Conservation (phyloP, 2,329 filamentous ascomycete species). For the Karstenula rhodostoma region DNA sequence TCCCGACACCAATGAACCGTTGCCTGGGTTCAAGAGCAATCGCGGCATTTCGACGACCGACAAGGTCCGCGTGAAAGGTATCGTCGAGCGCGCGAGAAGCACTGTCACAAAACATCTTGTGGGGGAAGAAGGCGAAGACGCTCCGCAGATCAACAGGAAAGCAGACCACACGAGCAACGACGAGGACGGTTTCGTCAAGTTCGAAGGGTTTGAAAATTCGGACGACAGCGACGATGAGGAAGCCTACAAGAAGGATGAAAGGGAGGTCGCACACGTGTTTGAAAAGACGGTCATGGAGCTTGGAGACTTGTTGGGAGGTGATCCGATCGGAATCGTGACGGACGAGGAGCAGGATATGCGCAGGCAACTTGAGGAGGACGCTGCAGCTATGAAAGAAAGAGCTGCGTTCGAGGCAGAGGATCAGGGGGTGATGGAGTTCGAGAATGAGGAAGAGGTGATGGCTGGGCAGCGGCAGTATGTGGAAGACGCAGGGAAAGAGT, state of each 20-base stretch:
- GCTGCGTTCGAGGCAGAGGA: not conserved
- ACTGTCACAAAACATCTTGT: constrained; percentile 74
- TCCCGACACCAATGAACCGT: constrained; percentile 66
- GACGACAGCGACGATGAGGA: constrained; percentile 29
- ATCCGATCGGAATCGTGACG: constrained; percentile 57
- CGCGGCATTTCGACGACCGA: constrained; percentile 78
- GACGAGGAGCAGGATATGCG: constrained; percentile 42
- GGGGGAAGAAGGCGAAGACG: constrained; percentile 55
- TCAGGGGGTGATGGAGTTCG: not conserved
- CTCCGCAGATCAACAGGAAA: constrained; percentile 34
- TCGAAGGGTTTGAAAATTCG: constrained; percentile 61
- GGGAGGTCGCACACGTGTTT: constrained; percentile 75
- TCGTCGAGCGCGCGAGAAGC: constrained; percentile 79
- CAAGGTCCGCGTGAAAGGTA: constrained; percentile 84
- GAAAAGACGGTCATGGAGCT: constrained; percentile 79
- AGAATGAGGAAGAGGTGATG: not conserved
- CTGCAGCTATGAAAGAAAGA: constrained; percentile 1
- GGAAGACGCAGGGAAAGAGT: constrained; percentile 7
- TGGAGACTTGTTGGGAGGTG: constrained; percentile 69
- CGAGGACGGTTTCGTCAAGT: constrained; percentile 64
- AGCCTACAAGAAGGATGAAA: constrained; percentile 52
- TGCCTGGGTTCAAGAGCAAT: constrained; percentile 75
- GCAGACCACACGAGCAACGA: constrained; percentile 29
- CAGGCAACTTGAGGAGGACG: constrained; percentile 6
- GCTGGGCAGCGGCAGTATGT: not conserved